Percentiles rank a stretch among this genome's conserved stretches.
These are phyloP conservation scores for Dianthus caryophyllus DNA, from an alignment of 148 eudicot genomes.

Conservation along the genomic window DNA sequence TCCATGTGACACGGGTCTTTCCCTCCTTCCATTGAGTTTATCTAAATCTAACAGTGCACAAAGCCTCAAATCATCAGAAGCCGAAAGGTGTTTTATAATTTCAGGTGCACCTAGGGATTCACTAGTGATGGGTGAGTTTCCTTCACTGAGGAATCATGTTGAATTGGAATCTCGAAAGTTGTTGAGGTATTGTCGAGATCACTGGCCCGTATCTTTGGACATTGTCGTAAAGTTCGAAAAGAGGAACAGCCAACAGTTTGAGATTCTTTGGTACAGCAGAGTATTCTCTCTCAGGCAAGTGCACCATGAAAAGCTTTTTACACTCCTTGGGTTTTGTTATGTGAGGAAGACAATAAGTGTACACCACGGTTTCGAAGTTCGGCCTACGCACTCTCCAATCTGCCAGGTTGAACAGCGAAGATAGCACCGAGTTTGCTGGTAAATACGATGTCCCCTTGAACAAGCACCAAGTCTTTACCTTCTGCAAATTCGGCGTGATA, in stretches of 20 bases:
- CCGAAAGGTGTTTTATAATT: no score
- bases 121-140: no score
- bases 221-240: conserved; percentile 94
- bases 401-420: conserved; percentile 37
- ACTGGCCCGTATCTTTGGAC: conserved; percentile 98
- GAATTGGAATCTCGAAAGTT: conserved; percentile 89
- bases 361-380: conserved; percentile 46
- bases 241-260: conserved; percentile 89
- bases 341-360: conserved; percentile 51
- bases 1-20: conserved; percentile 78
- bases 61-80: not conserved
- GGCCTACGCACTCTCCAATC: conserved; percentile 51
- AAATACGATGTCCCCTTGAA: conserved; percentile 62
- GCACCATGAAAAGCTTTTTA: conserved; percentile 83
- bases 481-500: conserved; percentile 82
- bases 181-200: conserved; percentile 94
- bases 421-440: conserved; percentile 47
- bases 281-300: conserved; percentile 82
- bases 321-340: conserved; percentile 90
- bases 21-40: conserved; percentile 88
- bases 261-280: conserved; percentile 96
- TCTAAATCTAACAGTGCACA: not conserved
- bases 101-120: no score
- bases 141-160: conserved; percentile 72
- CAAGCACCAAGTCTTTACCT: conserved; percentile 66